These are phyloP conservation scores for Colletotrichum spinosum DNA, from an alignment of 2,329 filamentous ascomycete genomes.

Conservation along the genomic window DNA sequence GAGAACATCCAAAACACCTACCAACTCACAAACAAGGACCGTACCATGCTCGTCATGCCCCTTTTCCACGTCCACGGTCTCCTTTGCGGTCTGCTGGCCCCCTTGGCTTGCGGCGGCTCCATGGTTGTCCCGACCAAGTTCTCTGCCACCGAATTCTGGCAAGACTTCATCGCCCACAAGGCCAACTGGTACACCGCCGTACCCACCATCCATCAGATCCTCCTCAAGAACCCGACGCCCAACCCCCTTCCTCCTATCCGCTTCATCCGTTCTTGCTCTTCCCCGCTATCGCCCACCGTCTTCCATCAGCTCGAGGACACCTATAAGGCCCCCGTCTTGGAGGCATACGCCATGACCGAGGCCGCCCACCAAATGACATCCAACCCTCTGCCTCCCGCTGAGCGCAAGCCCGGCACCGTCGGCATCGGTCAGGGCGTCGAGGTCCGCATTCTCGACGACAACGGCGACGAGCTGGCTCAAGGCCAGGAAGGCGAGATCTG, in stretches of 20 bases:
- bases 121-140: constrained; percentile 84
- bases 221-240: constrained; percentile 79
- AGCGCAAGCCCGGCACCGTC: constrained; percentile 84
- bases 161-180: constrained; percentile 76
- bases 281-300: constrained; percentile 82
- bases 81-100: constrained; percentile 83
- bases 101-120: constrained; percentile 80
- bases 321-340: constrained; percentile 83
- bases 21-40: constrained; percentile 74
- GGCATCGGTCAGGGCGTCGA: constrained; percentile 87
- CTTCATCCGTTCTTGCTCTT: constrained; percentile 90
- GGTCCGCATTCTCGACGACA: constrained; percentile 78
- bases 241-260: constrained; percentile 78
- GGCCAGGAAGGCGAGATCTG: constrained; percentile 85
- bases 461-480: constrained; percentile 74
- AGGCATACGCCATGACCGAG: constrained; percentile 95
- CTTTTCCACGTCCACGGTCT: constrained; percentile 93
- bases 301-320: constrained; percentile 83
- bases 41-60: constrained; percentile 90
- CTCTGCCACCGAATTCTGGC: constrained; percentile 87
- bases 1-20: constrained; percentile 85
- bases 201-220: constrained; percentile 92
- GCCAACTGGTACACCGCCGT: constrained; percentile 95
- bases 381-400: constrained; percentile 76
- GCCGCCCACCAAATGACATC: constrained; percentile 88